Evolutionary conservation across 768 basidiomycete genomes (phyloP).

Genomic region (Paxillus involutus): DNA sequence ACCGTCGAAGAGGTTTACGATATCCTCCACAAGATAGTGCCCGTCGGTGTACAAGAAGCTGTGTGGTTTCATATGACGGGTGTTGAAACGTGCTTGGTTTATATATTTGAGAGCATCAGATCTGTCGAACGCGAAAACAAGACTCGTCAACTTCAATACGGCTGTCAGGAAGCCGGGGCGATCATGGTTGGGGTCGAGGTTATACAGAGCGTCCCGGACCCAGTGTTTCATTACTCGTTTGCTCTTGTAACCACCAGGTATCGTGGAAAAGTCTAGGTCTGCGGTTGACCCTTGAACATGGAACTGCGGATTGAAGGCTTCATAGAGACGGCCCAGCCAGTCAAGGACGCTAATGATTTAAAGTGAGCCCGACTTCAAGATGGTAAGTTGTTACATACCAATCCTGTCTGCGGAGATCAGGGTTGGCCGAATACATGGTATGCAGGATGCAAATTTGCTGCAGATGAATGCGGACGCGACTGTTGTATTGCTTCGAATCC

Average conservation of each 20-base stretch:
- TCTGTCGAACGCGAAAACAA: conserved; percentile 41
- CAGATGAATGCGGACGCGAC: conserved; percentile 43
- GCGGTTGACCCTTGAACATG: conserved; percentile 45
- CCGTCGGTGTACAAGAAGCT: conserved; percentile 14
- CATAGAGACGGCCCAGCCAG: conserved; percentile 49
- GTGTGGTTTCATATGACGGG: background rate
- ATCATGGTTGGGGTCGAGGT: conserved; percentile 17
- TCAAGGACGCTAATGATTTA: conserved; percentile 7
- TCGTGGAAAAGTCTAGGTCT: conserved; percentile 32
- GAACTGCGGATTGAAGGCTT: conserved; percentile 47
- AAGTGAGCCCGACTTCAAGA: background rate
- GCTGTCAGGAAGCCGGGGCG: conserved; percentile 37
- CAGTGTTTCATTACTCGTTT: conserved; percentile 43
- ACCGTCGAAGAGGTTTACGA: conserved; percentile 30
- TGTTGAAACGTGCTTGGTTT: conserved; percentile 30
- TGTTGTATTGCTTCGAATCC: conserved; percentile 37
- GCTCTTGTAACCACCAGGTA: conserved; percentile 40
- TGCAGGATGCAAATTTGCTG: conserved; percentile 51
- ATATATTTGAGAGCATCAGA: conserved; percentile 35
- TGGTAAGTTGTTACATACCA: conserved; percentile 3
- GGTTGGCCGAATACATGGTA: conserved; percentile 19
- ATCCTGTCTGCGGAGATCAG: background rate
- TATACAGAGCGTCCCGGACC: conserved; percentile 42
- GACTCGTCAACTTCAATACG: conserved; percentile 34
- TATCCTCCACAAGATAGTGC: conserved; percentile 32